These are phyloP conservation scores for Lipomyces yarrowii DNA, from an alignment of 1,139 yeast species.

Conservation along the genomic window DNA sequence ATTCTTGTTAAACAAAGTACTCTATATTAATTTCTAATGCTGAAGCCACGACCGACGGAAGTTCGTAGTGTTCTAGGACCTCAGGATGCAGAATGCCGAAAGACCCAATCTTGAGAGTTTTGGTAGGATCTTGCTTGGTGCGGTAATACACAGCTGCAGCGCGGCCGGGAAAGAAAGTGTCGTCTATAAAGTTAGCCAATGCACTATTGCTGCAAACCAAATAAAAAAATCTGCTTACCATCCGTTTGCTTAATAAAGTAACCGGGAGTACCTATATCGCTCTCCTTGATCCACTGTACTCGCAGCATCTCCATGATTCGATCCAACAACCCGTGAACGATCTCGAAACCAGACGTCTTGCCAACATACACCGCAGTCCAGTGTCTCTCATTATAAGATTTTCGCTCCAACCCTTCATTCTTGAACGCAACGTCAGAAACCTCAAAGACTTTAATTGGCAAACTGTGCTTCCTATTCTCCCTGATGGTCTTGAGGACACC, in stretches of 20 bases:
- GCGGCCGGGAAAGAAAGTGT: constrained; percentile 94
- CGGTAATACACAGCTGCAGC: constrained; percentile 87
- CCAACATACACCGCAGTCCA: constrained; percentile 96
- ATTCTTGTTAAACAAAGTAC: constrained; percentile 60
- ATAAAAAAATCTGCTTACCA: constrained; percentile 3
- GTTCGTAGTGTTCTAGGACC: constrained; percentile 81
- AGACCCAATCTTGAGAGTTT: constrained; percentile 59
- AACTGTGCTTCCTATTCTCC: constrained; percentile 93
- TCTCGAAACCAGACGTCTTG: constrained; percentile 92
- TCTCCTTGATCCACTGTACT: constrained; percentile 59
- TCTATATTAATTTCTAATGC: constrained; percentile 89
- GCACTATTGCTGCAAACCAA: not conserved
- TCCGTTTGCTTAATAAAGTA: constrained; percentile 35
- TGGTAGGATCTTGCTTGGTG: constrained; percentile 49
- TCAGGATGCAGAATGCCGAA: constrained; percentile 96
- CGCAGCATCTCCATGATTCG: constrained; percentile 96
- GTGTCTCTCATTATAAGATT: constrained; percentile 88
- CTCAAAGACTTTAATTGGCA: constrained; percentile 94
- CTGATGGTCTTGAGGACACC: constrained; percentile 94
- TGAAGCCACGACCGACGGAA: constrained; percentile 86
- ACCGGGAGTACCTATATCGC: constrained; percentile 53
- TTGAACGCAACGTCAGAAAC: constrained; percentile 93
- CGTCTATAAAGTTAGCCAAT: constrained; percentile 39
- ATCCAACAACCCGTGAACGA: constrained; percentile 91
- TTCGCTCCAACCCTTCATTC: constrained; percentile 77